Evolutionary conservation across 2,329 filamentous ascomycete genomes (phyloP).

Genomic region (Orbilia quercus): DNA sequence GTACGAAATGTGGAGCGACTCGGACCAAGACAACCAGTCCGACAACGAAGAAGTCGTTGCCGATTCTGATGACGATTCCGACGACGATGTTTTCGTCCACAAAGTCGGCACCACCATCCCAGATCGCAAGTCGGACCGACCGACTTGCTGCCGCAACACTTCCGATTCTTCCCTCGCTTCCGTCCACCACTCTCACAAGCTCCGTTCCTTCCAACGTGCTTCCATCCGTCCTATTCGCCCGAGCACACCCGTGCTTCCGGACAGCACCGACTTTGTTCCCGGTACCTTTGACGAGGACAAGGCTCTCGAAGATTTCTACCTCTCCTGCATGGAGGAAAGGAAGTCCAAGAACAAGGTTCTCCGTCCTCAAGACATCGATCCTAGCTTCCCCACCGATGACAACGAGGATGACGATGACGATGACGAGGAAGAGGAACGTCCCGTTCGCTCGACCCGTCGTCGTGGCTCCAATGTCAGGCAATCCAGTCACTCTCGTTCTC

Average conservation of each 20-base stretch:
- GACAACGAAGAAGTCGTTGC: conserved; percentile 64
- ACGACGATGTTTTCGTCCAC: conserved; percentile 65
- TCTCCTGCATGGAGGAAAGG: conserved; percentile 82
- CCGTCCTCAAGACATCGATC: conserved; percentile 96
- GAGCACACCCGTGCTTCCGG: conserved; percentile 83
- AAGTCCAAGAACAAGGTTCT: conserved; percentile 82
- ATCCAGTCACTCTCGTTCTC: conserved; percentile 68
- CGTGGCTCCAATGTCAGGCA: conserved; percentile 67
- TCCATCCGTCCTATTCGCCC: conserved; percentile 70
- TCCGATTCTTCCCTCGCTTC: conserved; percentile 74
- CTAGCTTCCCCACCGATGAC: conserved; percentile 95
- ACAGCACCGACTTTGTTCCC: conserved; percentile 99
- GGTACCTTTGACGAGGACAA: conserved; percentile 96
- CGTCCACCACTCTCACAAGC: conserved; percentile 61
- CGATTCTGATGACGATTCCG: conserved; percentile 61
- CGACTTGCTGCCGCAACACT: conserved; percentile 65
- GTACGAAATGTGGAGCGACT: conserved; percentile 65
- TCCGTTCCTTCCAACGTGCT: conserved; percentile 49
- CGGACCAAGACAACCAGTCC: conserved; percentile 69
- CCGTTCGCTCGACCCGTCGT: conserved; percentile 64
- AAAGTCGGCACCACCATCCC: conserved; percentile 45
- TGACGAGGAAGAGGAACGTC: conserved; percentile 68
- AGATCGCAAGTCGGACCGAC: conserved; percentile 55
- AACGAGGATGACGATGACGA: conserved; percentile 79
- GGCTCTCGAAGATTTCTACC: conserved; percentile 91